These are phyloP conservation scores for Lophiotrema nucula DNA, from an alignment of 495 filamentous ascomycete species.

Conservation along the genomic window DNA sequence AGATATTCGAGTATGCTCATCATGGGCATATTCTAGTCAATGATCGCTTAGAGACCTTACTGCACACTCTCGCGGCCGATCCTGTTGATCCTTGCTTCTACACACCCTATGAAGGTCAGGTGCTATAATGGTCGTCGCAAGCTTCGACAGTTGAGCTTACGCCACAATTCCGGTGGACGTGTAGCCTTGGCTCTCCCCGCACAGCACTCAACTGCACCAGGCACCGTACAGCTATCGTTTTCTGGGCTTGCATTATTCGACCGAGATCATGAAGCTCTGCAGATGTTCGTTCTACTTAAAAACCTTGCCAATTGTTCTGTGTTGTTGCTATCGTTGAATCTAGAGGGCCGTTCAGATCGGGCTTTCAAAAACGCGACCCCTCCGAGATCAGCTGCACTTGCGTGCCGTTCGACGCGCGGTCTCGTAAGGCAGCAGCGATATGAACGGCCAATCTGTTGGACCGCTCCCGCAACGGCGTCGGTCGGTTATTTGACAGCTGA, in stretches of 20 bases:
- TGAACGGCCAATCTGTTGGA: neutral
- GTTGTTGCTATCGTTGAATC: neutral
- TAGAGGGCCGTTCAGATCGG: neutral
- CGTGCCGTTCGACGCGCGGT: neutral
- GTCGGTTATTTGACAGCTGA: too few relatives aligned
- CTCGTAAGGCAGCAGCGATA: neutral
- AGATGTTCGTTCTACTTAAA: neutral
- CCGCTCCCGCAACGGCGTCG: neutral
- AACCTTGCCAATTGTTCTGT: neutral
- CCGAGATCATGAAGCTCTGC: neutral
- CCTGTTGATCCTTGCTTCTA: too few relatives aligned
- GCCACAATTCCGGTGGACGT: slow-evolving; percentile 4
- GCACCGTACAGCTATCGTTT: neutral
- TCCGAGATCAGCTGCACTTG: neutral
- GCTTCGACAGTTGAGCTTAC: neutral
- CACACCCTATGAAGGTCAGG: too few relatives aligned
- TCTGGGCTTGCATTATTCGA: too few relatives aligned
- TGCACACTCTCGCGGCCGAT: too few relatives aligned
- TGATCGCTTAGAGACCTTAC: too few relatives aligned
- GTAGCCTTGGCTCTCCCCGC: neutral
- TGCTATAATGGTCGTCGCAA: too few relatives aligned
- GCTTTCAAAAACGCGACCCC: neutral
- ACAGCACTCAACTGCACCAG: neutral
- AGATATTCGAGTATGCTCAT: too few relatives aligned
- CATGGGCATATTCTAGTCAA: too few relatives aligned